phyloP scores from a whole-genome alignment of 2,329 filamentous ascomycete genomes.

The Didymellaceae sp. region DNA sequence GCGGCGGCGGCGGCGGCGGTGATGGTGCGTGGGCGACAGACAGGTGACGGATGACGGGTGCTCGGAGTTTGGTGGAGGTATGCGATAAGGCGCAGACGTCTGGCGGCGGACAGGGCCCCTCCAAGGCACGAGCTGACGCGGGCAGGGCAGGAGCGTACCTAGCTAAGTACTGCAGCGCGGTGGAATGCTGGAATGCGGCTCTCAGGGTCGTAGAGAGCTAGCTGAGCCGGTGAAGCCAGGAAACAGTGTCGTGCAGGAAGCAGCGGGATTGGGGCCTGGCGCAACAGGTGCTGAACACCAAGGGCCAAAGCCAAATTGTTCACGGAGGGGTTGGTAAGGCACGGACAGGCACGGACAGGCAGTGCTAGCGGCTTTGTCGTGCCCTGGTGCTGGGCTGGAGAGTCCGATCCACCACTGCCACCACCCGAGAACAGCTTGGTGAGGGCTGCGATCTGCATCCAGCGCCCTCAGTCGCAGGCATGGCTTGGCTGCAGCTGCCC shows the following conservation, averaged over 20 bases:
- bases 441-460: constrained; percentile 24
- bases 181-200: constrained; percentile 30
- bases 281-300: constrained; percentile 12
- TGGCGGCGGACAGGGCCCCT: constrained; percentile 34
- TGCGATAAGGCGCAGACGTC: constrained; percentile 33
- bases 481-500: constrained; percentile 18
- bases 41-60: too few species aligned
- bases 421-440: constrained; percentile 22
- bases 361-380: constrained; percentile 35
- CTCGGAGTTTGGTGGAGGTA: constrained; percentile 37
- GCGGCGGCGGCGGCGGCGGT: constrained; percentile 18
- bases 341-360: constrained; percentile 18
- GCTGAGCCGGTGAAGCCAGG: constrained; percentile 24
- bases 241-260: constrained; percentile 32
- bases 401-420: constrained; percentile 35
- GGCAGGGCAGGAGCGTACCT: background rate
- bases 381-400: constrained; percentile 12
- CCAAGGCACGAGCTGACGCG: constrained; percentile 36
- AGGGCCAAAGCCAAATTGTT: constrained; percentile 12
- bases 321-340: constrained; percentile 32
- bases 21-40: constrained; percentile 30
- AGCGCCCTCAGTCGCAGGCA: constrained; percentile 21
- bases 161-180: background rate
- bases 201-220: constrained; percentile 28
- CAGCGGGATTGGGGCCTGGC: constrained; percentile 28